Percentiles rank a stretch among this genome's conserved stretches.
phyloP scores from a whole-genome alignment of 176 grass and related monocot species.

The Panicum miliaceum region DNA sequence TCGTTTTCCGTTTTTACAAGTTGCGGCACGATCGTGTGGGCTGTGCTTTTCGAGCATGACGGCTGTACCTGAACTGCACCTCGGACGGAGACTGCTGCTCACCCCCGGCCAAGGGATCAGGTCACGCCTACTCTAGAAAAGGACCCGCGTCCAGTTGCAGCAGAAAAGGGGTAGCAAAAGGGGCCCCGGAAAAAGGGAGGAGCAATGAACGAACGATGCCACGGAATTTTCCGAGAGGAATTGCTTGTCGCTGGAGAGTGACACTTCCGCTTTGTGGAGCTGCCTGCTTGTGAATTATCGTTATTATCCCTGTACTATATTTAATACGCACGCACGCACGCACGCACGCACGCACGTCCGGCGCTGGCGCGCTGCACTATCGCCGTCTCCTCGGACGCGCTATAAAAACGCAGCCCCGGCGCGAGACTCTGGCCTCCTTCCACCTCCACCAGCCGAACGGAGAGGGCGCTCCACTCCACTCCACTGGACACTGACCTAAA shows the following conservation, averaged over 20 bases:
- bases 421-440: not conserved
- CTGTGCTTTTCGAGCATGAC: not conserved
- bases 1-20: not conserved
- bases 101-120: not conserved
- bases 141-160: slow-evolving; percentile 26
- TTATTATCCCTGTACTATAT: not conserved
- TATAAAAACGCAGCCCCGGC: slow-evolving; percentile 23
- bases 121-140: slow-evolving; percentile 32
- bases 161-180: not conserved
- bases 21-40: slow-evolving; percentile 23
- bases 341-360: no score
- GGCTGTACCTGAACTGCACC: not conserved
- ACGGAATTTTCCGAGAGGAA: slow-evolving; percentile 13
- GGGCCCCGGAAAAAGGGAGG: not conserved
- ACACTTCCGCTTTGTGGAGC: not conserved
- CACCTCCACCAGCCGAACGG: not conserved
- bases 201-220: not conserved
- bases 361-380: not conserved
- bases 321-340: no score
- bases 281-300: not conserved
- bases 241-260: not conserved
- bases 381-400: not conserved
- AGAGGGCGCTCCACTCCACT: slow-evolving; percentile 7
- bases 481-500: slow-evolving; percentile 8
- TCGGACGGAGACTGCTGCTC: not conserved